These are phyloP conservation scores for Venturia pyrina DNA, from an alignment of 2,329 filamentous ascomycete genomes.

Conservation along the genomic window DNA sequence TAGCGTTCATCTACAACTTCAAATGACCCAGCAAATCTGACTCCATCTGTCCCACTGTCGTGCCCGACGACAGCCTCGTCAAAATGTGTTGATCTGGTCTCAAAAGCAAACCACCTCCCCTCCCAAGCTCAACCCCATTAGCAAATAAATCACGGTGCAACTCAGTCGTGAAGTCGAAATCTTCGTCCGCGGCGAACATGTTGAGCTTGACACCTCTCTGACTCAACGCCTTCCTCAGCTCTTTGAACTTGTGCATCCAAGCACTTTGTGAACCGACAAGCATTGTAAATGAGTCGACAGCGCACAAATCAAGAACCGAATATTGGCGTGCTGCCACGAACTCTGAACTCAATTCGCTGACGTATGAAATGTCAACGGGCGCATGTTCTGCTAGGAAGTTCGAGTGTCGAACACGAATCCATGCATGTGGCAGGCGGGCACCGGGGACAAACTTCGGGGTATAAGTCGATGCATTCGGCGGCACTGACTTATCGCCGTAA, in stretches of 20 bases:
- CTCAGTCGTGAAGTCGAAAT: conserved; percentile 19
- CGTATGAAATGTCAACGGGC: conserved; percentile 27
- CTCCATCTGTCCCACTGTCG: neutral
- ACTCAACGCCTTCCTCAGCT: neutral
- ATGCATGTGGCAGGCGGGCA: conserved; percentile 32
- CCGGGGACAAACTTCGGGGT: conserved; percentile 28
- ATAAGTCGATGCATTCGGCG: conserved; percentile 29
- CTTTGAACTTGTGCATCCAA: conserved; percentile 13
- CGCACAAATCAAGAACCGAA: conserved; percentile 29
- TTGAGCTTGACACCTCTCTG: conserved; percentile 13
- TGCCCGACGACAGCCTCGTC: conserved; percentile 4
- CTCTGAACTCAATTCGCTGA: conserved; percentile 22
- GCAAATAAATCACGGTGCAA: conserved; percentile 18
- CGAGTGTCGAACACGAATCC: conserved; percentile 21
- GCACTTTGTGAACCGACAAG: conserved; percentile 15
- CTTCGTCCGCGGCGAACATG: conserved; percentile 13
- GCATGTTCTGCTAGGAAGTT: neutral
- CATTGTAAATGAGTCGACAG: conserved; percentile 23
- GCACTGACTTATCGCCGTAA: conserved; percentile 26
- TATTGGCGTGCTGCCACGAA: conserved; percentile 21
- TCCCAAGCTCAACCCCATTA: conserved; percentile 16
- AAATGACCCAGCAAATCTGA: neutral
- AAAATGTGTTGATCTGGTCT: conserved; percentile 33
- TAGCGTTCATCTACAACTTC: neutral
- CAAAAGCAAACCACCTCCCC: conserved; percentile 23